A percentile compares a stretch with the other conserved stretches of the same genome.
These are phyloP conservation scores for Microglena sp. DNA, from an alignment of 139 green algal species.

Conservation along the genomic window DNA sequence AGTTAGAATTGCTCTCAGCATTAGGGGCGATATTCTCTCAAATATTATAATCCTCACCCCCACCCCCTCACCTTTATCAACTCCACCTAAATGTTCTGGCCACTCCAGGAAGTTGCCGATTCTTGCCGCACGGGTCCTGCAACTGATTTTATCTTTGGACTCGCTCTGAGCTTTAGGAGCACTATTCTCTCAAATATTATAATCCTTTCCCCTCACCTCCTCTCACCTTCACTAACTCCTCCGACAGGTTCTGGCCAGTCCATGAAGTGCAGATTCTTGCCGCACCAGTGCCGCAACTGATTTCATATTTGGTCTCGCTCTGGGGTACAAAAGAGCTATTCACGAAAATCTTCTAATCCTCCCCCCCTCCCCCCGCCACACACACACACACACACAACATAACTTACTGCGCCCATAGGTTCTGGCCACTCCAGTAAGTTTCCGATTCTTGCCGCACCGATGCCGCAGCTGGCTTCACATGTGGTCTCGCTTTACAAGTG, in stretches of 20 bases:
- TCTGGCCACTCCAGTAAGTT: constrained; percentile 49
- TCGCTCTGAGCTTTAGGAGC: constrained; percentile 95
- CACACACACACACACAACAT: no score
- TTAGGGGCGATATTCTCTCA: no score
- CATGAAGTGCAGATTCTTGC: constrained; percentile 88
- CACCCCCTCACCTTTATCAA: no score
- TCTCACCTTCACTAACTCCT: no score
- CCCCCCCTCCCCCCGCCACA: no score
- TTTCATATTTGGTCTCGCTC: constrained; percentile 97
- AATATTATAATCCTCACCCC: no score
- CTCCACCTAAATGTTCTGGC: not conserved
- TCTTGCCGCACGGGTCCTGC: constrained; percentile 87
- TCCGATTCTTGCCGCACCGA: no score
- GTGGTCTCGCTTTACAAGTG: no score
- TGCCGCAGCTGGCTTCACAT: no score
- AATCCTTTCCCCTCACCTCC: no score
- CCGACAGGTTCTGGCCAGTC: constrained; percentile 5
- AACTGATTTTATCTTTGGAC: constrained; percentile 97
- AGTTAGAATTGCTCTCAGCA: no score
- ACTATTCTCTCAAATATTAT: constrained; percentile 63
- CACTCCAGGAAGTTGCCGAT: constrained; percentile 75
- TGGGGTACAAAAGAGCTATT: constrained; percentile 90
- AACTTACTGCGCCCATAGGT: no score
- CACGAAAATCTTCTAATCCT: constrained; percentile 76
- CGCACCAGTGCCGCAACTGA: constrained; percentile 86